Evolutionary conservation across 768 basidiomycete genomes (phyloP).

Genomic region (Thelephora aurantiotincta): DNA sequence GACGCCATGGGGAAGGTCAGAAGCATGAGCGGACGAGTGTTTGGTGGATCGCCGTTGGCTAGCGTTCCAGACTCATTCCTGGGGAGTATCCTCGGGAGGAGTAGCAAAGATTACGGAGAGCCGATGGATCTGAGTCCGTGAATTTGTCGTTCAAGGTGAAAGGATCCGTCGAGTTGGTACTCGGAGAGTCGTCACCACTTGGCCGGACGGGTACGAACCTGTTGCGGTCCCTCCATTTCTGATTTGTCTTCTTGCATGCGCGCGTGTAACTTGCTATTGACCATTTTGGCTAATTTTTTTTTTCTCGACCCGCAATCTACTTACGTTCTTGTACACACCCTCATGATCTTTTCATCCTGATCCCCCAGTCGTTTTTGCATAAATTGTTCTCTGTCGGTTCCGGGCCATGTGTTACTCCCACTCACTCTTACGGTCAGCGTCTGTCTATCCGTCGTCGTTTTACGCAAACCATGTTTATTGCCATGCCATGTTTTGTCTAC

Average conservation of each 20-base stretch:
- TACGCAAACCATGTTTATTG: no score
- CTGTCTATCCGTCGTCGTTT: no score
- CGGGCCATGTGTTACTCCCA: neutral
- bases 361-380: neutral
- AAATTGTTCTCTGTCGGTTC: neutral
- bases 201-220: no score
- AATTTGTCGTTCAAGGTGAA: neutral
- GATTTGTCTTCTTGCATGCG: neutral
- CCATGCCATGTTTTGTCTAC: no score
- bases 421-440: no score
- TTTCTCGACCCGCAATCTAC: no score
- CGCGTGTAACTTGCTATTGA: no score
- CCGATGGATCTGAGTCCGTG: conserved; percentile 15
- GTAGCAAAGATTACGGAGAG: conserved; percentile 7
- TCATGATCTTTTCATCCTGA: neutral
- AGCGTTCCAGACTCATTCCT: conserved; percentile 50
- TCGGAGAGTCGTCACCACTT: no score
- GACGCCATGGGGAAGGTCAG: conserved; percentile 44
- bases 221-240: neutral
- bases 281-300: no score
- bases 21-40: conserved; percentile 24
- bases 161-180: no score
- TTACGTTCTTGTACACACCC: no score
- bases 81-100: conserved; percentile 35
- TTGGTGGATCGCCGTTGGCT: conserved; percentile 49